A percentile compares a stretch with the other conserved stretches of the same genome.
phyloP scores from a whole-genome alignment of 768 basidiomycete species.

The Steccherinum ochraceum region DNA sequence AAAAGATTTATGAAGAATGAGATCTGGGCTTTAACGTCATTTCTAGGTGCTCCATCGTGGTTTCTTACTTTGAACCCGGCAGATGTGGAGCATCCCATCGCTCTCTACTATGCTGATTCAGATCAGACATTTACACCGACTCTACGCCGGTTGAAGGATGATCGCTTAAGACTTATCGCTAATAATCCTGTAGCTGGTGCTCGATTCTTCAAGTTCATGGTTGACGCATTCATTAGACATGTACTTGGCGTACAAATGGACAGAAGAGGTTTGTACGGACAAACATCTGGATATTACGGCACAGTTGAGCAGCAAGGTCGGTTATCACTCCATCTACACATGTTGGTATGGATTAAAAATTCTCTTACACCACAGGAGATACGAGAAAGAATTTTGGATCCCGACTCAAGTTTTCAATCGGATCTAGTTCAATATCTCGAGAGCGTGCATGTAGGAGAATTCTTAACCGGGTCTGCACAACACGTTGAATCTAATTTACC shows the following conservation, averaged over 20 bases:
- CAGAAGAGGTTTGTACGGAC: slow-evolving; percentile 20
- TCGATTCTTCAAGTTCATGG: slow-evolving; percentile 27
- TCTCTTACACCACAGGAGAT: slow-evolving; percentile 5
- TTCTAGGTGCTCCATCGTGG: slow-evolving; percentile 5
- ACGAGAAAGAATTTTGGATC: slow-evolving; percentile 1
- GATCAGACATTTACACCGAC: slow-evolving; percentile 7
- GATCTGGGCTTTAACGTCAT: not conserved
- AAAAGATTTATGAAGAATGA: not conserved
- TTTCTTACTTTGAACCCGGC: slow-evolving; percentile 33
- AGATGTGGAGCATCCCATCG: slow-evolving; percentile 28
- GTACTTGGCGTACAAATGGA: slow-evolving; percentile 3
- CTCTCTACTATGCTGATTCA: slow-evolving; percentile 27
- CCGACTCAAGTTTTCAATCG: not conserved
- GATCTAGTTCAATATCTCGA: slow-evolving; percentile 2
- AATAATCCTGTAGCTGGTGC: slow-evolving; percentile 27
- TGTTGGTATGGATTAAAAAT: slow-evolving; percentile 29
- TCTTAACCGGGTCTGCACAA: not conserved
- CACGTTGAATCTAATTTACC: no score
- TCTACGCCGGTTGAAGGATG: not conserved
- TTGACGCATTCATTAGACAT: slow-evolving; percentile 22
- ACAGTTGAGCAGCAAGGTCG: slow-evolving; percentile 35
- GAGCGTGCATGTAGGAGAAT: slow-evolving; percentile 2
- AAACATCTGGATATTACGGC: slow-evolving; percentile 29
- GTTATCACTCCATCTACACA: slow-evolving; percentile 31
- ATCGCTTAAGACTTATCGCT: slow-evolving; percentile 3